Conservation (phyloP, 805 yeast species). For the Yamadazyma sp. region DNA sequence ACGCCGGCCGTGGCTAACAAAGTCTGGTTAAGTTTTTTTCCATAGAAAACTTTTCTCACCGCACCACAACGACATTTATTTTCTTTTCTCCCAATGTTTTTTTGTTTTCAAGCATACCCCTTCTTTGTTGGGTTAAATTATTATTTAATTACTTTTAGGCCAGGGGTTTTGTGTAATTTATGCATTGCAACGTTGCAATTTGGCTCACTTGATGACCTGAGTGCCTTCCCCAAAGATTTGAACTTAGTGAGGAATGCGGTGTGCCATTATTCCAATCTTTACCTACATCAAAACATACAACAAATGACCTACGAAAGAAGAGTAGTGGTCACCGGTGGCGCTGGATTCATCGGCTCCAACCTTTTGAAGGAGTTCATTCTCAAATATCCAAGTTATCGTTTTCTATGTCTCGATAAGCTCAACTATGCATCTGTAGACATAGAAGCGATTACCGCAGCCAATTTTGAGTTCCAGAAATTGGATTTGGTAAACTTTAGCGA, state of each 20-base stretch:
- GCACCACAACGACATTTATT: slow-evolving; percentile 8
- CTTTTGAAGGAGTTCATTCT: slow-evolving; percentile 36
- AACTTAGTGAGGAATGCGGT: too few relatives aligned
- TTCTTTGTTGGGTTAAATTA: background rate
- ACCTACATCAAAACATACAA: too few relatives aligned
- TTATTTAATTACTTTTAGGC: background rate
- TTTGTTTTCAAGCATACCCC: background rate
- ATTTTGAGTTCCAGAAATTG: slow-evolving; percentile 26
- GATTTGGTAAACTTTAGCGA: slow-evolving; percentile 35
- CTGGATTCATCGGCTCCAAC: slow-evolving; percentile 58
- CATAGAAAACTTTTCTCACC: slow-evolving; percentile 10
- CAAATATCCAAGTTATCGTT: slow-evolving; percentile 27
- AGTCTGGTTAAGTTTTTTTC: slow-evolving; percentile 4
- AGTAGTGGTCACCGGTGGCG: slow-evolving; percentile 54
- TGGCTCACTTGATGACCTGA: background rate
- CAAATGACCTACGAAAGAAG: slow-evolving; percentile 7
- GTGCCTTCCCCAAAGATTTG: background rate
- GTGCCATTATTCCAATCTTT: background rate
- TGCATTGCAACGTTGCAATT: slow-evolving; percentile 12
- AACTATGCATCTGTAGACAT: slow-evolving; percentile 43
- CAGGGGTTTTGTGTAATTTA: background rate
- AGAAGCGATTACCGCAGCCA: slow-evolving; percentile 19
- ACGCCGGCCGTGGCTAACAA: slow-evolving; percentile 1
- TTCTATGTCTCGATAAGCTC: slow-evolving; percentile 48
- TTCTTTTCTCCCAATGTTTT: background rate